Conservation (phyloP, 306 rosid genomes). For the Pueraria montana region DNA sequence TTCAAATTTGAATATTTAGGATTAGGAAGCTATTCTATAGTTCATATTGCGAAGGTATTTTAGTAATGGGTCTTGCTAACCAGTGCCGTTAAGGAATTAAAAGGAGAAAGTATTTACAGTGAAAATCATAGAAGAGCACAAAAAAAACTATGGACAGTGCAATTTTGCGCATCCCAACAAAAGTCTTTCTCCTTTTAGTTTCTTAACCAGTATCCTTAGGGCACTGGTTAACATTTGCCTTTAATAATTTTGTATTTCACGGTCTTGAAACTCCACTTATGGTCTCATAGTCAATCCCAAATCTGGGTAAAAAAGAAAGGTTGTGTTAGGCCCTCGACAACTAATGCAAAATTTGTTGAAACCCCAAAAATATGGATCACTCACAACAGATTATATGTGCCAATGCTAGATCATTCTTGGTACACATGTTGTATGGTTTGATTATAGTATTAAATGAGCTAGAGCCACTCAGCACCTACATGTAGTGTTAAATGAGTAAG, state of each 20-base stretch:
- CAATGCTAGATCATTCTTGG: not conserved
- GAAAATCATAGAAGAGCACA: too few relatives aligned
- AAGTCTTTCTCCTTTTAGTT: too few relatives aligned
- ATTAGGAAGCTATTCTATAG: conserved; percentile 5
- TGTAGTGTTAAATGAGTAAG: not conserved
- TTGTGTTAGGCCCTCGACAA: not conserved
- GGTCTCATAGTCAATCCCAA: not conserved
- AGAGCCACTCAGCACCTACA: not conserved
- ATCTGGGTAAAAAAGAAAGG: not conserved
- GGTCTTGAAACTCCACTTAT: not conserved
- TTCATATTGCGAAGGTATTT: not conserved
- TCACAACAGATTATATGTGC: not conserved
- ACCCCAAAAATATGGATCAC: not conserved
- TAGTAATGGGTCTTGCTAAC: too few relatives aligned
- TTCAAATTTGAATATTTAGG: conserved; percentile 15
- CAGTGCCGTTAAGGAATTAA: too few relatives aligned
- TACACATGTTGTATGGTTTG: not conserved
- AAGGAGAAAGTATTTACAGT: too few relatives aligned
- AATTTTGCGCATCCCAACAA: too few relatives aligned
- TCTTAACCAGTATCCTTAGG: too few relatives aligned
- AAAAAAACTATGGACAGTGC: too few relatives aligned
- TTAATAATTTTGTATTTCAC: not conserved
- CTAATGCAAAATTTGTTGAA: not conserved
- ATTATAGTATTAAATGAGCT: not conserved
- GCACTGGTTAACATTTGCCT: too few relatives aligned